phyloP scores from a whole-genome alignment of 2,329 filamentous ascomycete species.

The Westerdykella ornata region DNA sequence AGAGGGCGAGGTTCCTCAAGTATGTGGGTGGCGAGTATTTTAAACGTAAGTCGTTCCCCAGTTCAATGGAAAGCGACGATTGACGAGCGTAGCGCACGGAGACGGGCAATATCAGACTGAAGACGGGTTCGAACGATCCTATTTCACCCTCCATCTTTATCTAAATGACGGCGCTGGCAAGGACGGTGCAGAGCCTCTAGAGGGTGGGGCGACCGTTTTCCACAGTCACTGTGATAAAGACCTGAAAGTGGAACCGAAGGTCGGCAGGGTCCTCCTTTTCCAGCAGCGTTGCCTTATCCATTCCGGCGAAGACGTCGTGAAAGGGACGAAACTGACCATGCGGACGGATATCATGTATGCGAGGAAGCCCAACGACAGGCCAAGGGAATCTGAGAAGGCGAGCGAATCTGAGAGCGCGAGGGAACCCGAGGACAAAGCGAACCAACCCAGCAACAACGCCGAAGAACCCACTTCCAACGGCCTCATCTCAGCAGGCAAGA shows the following conservation, averaged over 20 bases:
- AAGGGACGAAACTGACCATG: conserved; percentile 51
- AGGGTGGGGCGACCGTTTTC: conserved; percentile 52
- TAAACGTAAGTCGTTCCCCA: conserved; percentile 35
- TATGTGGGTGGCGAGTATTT: conserved; percentile 71
- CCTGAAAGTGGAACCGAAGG: conserved; percentile 45
- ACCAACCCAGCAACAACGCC: too few species aligned
- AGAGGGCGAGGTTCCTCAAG: conserved; percentile 67
- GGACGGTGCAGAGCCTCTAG: conserved; percentile 30
- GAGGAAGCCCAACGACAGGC: conserved; percentile 16
- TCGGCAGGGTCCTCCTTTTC: conserved; percentile 50
- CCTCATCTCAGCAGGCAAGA: not conserved
- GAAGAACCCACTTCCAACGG: not conserved
- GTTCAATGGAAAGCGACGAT: not conserved
- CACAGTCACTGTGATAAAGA: conserved; percentile 28
- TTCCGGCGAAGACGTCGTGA: conserved; percentile 49
- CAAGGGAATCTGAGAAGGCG: not conserved
- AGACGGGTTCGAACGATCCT: conserved; percentile 46
- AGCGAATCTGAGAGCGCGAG: too few species aligned
- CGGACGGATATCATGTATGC: conserved; percentile 52
- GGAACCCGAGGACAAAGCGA: not conserved
- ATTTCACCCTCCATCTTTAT: conserved; percentile 53
- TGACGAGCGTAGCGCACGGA: conserved; percentile 50
- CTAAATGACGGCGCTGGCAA: conserved; percentile 41
- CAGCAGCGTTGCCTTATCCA: conserved; percentile 51
- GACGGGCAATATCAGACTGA: conserved; percentile 59